Percentiles rank a stretch among this genome's conserved stretches.
Evolutionary conservation across 2,329 filamentous ascomycete genomes (phyloP).

Genomic region (Claviceps humidiphila): DNA sequence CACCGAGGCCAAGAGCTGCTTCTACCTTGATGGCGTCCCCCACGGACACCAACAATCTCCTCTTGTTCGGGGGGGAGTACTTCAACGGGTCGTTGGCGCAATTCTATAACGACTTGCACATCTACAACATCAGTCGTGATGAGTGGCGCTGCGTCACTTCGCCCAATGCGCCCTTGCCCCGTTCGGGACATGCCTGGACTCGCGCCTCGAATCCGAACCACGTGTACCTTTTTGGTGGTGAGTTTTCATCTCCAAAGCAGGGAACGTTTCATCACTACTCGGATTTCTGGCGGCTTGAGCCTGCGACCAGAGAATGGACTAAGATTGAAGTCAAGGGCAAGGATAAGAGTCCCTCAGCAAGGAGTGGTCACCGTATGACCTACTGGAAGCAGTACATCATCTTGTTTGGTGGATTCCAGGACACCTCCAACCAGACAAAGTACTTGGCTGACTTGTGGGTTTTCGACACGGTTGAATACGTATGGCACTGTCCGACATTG

Average conservation of each 20-base stretch:
- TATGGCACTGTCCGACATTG: conserved; percentile 67
- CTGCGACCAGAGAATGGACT: conserved; percentile 75
- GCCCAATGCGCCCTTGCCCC: conserved; percentile 80
- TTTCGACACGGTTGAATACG: conserved; percentile 79
- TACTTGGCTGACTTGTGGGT: conserved; percentile 92
- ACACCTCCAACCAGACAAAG: conserved; percentile 87
- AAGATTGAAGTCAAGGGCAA: conserved; percentile 68
- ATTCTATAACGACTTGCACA: conserved; percentile 53
- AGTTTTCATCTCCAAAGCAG: conserved; percentile 94
- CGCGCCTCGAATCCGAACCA: conserved; percentile 72
- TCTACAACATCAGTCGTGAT: conserved; percentile 68
- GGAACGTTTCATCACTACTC: conserved; percentile 99
- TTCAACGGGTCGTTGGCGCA: conserved; percentile 81
- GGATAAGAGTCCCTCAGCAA: conserved; percentile 67
- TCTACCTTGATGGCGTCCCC: conserved; percentile 76
- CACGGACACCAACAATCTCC: conserved; percentile 71
- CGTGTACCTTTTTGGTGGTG: conserved; percentile 87
- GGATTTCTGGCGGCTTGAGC: conserved; percentile 91
- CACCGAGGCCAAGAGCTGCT: conserved; percentile 67
- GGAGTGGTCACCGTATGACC: conserved; percentile 91
- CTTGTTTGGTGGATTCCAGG: conserved; percentile 92
- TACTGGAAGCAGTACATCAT: conserved; percentile 96
- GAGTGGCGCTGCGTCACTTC: conserved; percentile 85
- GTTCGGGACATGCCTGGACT: conserved; percentile 91
- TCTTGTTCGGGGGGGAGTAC: conserved; percentile 90